A percentile compares a stretch with the other conserved stretches of the same genome.
phyloP scores from a whole-genome alignment of 352 stramenopile genomes.

The Globisporangium abappressorium region DNA sequence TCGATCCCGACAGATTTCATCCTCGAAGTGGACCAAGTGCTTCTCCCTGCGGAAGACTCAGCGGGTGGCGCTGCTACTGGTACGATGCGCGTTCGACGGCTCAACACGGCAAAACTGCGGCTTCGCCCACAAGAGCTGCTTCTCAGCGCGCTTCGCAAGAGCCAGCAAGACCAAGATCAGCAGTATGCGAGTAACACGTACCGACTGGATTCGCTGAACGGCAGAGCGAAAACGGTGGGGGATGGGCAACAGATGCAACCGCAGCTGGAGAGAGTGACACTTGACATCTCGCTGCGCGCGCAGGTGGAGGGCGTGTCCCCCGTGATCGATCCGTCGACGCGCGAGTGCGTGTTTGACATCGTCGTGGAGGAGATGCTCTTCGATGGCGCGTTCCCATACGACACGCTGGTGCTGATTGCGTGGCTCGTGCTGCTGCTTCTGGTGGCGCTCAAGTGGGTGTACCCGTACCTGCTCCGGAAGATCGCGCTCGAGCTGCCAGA shows the following conservation, averaged over 20 bases:
- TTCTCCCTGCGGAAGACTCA: slow-evolving; percentile 19
- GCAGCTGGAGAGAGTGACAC: slow-evolving; percentile 13
- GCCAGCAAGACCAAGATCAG: slow-evolving; percentile 15
- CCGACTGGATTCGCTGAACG: slow-evolving; percentile 23
- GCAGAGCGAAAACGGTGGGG: neutral
- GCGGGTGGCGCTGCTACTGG: neutral
- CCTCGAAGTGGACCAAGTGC: slow-evolving; percentile 37
- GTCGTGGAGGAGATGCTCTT: slow-evolving; percentile 70
- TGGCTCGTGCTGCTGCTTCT: slow-evolving; percentile 49
- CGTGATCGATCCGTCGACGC: slow-evolving; percentile 28
- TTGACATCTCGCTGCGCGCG: slow-evolving; percentile 47
- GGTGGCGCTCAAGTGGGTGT: slow-evolving; percentile 29
- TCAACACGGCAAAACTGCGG: slow-evolving; percentile 73
- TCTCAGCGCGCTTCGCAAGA: slow-evolving; percentile 17
- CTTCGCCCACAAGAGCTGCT: slow-evolving; percentile 45
- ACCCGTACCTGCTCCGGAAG: slow-evolving; percentile 54
- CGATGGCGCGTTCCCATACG: slow-evolving; percentile 40
- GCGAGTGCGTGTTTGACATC: slow-evolving; percentile 68
- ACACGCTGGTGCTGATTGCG: slow-evolving; percentile 51
- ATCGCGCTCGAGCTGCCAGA: slow-evolving; percentile 40
- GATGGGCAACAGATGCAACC: neutral
- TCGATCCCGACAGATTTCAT: slow-evolving; percentile 53
- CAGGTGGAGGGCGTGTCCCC: slow-evolving; percentile 52
- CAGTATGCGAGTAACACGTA: slow-evolving; percentile 16
- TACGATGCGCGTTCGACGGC: slow-evolving; percentile 26